phyloP scores from a whole-genome alignment of 2,329 filamentous ascomycete genomes.

The Pseudogymnoascus sp. region DNA sequence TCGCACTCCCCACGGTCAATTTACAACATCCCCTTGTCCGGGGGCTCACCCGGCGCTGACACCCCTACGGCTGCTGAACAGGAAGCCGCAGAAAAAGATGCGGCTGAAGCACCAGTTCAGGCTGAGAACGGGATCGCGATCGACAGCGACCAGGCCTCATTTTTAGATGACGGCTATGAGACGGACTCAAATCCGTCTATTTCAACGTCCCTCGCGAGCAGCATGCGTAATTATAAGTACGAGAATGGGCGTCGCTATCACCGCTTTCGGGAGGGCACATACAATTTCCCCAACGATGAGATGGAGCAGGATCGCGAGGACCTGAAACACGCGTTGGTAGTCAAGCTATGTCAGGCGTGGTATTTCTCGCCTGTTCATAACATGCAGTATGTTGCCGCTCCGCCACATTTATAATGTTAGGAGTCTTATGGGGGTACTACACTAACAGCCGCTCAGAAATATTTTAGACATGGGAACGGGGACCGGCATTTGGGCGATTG shows the following conservation, averaged over 20 bases:
- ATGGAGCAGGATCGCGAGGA: conserved; percentile 50
- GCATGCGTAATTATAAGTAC: conserved; percentile 41
- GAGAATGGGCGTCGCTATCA: conserved; percentile 55
- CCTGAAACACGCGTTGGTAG: conserved; percentile 41
- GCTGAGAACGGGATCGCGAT: conserved; percentile 23
- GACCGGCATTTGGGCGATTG: conserved; percentile 52
- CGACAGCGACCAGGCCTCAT: conserved; percentile 13
- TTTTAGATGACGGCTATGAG: conserved; percentile 24
- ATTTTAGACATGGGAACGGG: conserved; percentile 51
- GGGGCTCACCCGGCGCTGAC: neutral
- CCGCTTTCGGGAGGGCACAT: conserved; percentile 43
- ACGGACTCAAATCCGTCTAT: conserved; percentile 20
- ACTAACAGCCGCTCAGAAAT: conserved; percentile 27
- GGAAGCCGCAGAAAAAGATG: conserved; percentile 11
- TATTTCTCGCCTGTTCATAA: conserved; percentile 28
- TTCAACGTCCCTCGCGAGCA: conserved; percentile 23
- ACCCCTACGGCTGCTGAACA: neutral
- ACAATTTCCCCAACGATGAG: conserved; percentile 54
- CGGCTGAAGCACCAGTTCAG: conserved; percentile 22
- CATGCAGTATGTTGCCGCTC: conserved; percentile 45
- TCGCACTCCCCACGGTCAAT: neutral
- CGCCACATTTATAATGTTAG: conserved; percentile 28
- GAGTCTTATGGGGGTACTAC: neutral
- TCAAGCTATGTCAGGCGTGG: conserved; percentile 28
- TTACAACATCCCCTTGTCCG: neutral